A percentile compares a stretch with the other conserved stretches of the same genome.
Conservation (phyloP, 768 basidiomycete species). For the Mycena haematopus region DNA sequence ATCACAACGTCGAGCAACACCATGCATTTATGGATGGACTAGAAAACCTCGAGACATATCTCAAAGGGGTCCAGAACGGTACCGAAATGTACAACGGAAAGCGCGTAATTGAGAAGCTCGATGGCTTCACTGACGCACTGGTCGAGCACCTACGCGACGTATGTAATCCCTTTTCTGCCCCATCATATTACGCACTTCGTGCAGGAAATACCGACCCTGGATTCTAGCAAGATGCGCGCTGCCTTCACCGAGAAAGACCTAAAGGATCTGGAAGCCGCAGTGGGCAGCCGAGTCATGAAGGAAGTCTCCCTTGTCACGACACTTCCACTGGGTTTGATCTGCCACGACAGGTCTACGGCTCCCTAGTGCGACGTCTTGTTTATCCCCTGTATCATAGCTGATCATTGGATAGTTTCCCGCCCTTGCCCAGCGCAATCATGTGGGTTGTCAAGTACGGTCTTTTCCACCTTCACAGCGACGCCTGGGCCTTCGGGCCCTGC, state of each 20-base stretch:
- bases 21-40: constrained; percentile 36
- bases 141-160: constrained; percentile 38
- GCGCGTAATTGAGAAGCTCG: constrained; percentile 33
- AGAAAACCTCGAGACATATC: constrained; percentile 36
- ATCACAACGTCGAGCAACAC: constrained; percentile 39
- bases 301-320: constrained; percentile 34
- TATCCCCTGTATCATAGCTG: neutral
- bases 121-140: constrained; percentile 37
- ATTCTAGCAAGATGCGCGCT: constrained; percentile 35
- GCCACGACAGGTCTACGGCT: constrained; percentile 32
- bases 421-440: constrained; percentile 35
- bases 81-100: constrained; percentile 58
- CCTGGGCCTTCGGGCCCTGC: constrained; percentile 41
- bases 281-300: constrained; percentile 33
- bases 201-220: constrained; percentile 39
- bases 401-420: constrained; percentile 37
- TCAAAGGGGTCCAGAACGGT: constrained; percentile 65
- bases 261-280: constrained; percentile 32
- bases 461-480: constrained; percentile 36
- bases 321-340: constrained; percentile 35
- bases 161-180: constrained; percentile 2
- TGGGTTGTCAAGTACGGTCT: constrained; percentile 37
- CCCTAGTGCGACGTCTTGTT: constrained; percentile 24
- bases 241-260: constrained; percentile 37
- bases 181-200: neutral